phyloP scores from a whole-genome alignment of 2,329 filamentous ascomycete genomes.

The Verruconis gallopava region DNA sequence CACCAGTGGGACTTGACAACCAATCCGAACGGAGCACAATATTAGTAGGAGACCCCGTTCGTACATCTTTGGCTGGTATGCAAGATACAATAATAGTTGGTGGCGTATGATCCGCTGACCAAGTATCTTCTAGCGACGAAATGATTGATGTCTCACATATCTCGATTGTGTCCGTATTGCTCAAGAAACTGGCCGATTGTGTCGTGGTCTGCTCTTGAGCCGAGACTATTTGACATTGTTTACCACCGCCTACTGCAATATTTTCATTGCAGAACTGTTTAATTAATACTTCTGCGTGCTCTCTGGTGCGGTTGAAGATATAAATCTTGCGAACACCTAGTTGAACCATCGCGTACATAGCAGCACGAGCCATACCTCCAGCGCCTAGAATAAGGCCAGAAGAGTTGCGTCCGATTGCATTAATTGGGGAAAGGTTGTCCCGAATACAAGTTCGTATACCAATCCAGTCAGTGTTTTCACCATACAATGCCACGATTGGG shows the following conservation, averaged over 20 bases:
- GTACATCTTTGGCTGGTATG: too few relatives aligned
- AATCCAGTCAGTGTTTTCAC: constrained; percentile 73
- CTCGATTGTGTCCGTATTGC: too few relatives aligned
- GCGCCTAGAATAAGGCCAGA: constrained; percentile 43
- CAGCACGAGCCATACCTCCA: constrained; percentile 63
- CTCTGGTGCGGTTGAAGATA: constrained; percentile 56
- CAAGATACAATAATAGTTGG: too few relatives aligned
- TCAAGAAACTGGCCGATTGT: too few relatives aligned
- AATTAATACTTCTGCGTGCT: constrained; percentile 55
- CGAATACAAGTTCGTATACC: constrained; percentile 62
- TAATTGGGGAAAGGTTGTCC: constrained; percentile 58
- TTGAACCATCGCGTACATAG: constrained; percentile 65
- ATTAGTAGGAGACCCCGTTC: too few relatives aligned
- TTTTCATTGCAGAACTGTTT: constrained; percentile 62
- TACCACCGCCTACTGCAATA: too few relatives aligned
- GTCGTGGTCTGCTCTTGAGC: too few relatives aligned
- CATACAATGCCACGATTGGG: constrained; percentile 55
- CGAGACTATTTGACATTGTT: too few relatives aligned
- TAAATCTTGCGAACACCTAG: constrained; percentile 64
- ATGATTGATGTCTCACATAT: too few relatives aligned
- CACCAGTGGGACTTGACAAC: constrained; percentile 60
- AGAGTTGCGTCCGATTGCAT: constrained; percentile 39
- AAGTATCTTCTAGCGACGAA: too few relatives aligned
- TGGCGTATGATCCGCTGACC: too few relatives aligned
- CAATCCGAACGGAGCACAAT: too few relatives aligned